Evolutionary conservation across 108 stramenopile genomes (phyloP), one percentile per base, ranked within the genome.

Genomic region (Discostella stelligeroides): DNA sequence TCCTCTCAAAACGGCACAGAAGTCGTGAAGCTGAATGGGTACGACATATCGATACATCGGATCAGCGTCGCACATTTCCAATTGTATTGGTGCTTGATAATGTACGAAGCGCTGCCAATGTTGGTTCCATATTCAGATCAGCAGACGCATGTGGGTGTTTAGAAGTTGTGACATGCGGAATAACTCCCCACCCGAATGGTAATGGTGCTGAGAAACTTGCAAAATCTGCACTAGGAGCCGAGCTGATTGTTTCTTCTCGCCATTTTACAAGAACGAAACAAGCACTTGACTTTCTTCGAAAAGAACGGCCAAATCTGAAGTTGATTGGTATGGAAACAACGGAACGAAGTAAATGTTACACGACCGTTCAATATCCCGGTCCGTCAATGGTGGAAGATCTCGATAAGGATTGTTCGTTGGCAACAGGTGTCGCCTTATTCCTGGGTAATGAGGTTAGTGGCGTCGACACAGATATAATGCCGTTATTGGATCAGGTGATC

Each of bases 401-500:
- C 15, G 54, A 69, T 9, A 29, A 63, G 21, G 51, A 58, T 41
- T n/a, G 15, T 37, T 42, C 58, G 13, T 25, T 28, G 49, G 41
- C 37, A 20, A 41, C 59, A 29, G 86, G 88, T 39, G 75, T 83
- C 46, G 85, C 80, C 3, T 74, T 96, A 62, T 79, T 96, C 9
- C 66, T 96, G 0, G 95, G 95, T 10, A 96, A 96, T 57, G 95
- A 96, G 78, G 90, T 96, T 30, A 94, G 86, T 47, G 87, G 87
- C 14, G 85, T 88, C 1, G 87, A 88, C 50, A 74, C 75, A 18
- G 83, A 80, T 46, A 80, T 88, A 15, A 60, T 88, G 70, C 81
- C 77, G 3, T 27, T 71, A 27, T 68, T 88, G 28, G 91, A 94
- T 70, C 63, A 67, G 27, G 80, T 92, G 50, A 82, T 92, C 1